Conservation (phyloP, 1,284 basidiomycete genomes). For the Polyporus tsugae region DNA sequence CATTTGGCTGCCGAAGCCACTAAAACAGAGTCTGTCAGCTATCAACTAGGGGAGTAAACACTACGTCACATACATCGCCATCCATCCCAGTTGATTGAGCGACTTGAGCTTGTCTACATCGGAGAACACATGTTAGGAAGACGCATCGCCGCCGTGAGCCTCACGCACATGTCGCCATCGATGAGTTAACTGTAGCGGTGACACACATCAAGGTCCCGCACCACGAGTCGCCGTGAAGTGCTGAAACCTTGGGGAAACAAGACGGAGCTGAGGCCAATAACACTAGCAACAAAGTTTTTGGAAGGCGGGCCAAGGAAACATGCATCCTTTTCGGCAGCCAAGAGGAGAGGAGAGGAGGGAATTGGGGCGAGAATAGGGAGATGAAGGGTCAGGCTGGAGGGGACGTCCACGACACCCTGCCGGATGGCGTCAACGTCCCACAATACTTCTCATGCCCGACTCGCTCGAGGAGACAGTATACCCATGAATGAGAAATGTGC, state of each 20-base stretch:
- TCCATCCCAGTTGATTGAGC: conserved; percentile 58
- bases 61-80: conserved; percentile 53
- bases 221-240: conserved; percentile 49
- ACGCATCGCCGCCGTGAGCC: not conserved
- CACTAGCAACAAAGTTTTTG: conserved; percentile 22
- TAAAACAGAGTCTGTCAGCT: conserved; percentile 32
- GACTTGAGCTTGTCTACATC: conserved; percentile 55
- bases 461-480: not conserved
- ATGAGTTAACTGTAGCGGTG: conserved; percentile 51
- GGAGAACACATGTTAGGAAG: conserved; percentile 4
- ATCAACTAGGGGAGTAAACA: not conserved
- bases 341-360: conserved; percentile 18
- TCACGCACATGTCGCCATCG: conserved; percentile 53
- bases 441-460: conserved; percentile 23
- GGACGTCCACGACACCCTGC: conserved; percentile 10
- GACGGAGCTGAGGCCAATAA: conserved; percentile 16
- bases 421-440: conserved; percentile 10
- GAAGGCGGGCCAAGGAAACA: conserved; percentile 23
- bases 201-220: conserved; percentile 56
- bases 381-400: conserved; percentile 9
- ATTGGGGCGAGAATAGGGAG: conserved; percentile 12
- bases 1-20: conserved; percentile 66
- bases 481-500: conserved; percentile 23
- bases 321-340: conserved; percentile 24
- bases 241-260: conserved; percentile 30